A percentile compares a stretch with the other conserved stretches of the same genome.
These are phyloP conservation scores for Penicillium manginii DNA, from an alignment of 495 filamentous ascomycete genomes.

Conservation along the genomic window DNA sequence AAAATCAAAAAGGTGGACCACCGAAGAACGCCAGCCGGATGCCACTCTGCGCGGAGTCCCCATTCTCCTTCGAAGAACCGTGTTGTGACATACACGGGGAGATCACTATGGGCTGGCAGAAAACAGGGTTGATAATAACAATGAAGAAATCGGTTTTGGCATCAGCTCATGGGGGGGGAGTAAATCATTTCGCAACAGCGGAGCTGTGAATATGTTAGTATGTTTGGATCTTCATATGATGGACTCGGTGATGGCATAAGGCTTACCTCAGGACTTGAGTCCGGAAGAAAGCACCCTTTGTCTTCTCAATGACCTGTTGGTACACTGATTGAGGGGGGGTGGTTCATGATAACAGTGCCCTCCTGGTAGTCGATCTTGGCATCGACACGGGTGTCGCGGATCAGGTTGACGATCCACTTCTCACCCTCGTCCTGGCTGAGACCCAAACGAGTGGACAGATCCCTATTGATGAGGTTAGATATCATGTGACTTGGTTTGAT, in stretches of 20 bases:
- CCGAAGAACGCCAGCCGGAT: slow-evolving; percentile 56
- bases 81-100: slow-evolving; percentile 42
- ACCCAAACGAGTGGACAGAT: slow-evolving; percentile 86
- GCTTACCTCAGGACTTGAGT: slow-evolving; percentile 70
- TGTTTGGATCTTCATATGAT: background rate
- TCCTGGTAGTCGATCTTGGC: slow-evolving; percentile 99
- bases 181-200: slow-evolving; percentile 52
- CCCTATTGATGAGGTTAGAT: slow-evolving; percentile 50
- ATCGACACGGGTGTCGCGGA: slow-evolving; percentile 94
- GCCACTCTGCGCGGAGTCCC: slow-evolving; percentile 49
- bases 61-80: slow-evolving; percentile 38
- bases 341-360: slow-evolving; percentile 99
- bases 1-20: slow-evolving; percentile 45
- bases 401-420: slow-evolving; percentile 99
- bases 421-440: slow-evolving; percentile 92
- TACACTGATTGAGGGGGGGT: slow-evolving; percentile 95
- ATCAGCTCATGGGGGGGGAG: slow-evolving; percentile 29
- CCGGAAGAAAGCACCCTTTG: slow-evolving; percentile 92
- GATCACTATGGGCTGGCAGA: slow-evolving; percentile 48
- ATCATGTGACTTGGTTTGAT: background rate
- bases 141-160: slow-evolving; percentile 38
- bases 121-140: slow-evolving; percentile 39
- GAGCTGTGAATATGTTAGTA: slow-evolving; percentile 35
- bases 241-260: background rate
- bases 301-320: slow-evolving; percentile 97